A percentile compares a stretch with the other conserved stretches of the same genome.
Conservation (phyloP, 1,139 yeast species). For the Yamadazyma mexicana region DNA sequence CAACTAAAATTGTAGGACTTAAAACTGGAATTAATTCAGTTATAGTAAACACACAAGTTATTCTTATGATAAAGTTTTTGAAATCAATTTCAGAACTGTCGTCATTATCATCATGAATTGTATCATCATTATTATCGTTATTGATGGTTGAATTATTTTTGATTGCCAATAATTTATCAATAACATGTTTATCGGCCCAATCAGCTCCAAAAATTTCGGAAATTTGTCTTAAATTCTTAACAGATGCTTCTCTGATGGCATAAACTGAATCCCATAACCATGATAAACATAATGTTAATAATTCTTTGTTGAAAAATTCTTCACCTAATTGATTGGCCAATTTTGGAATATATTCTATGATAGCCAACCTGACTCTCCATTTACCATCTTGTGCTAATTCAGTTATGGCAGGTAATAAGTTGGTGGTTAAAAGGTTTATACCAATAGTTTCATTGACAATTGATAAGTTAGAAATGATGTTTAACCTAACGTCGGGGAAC, state of each 20-base stretch:
- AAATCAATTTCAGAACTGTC: conserved; percentile 38
- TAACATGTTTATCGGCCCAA: conserved; percentile 88
- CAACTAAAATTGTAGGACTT: conserved; percentile 55
- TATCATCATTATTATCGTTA: conserved; percentile 19
- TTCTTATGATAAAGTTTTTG: conserved; percentile 81
- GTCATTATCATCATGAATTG: conserved; percentile 21
- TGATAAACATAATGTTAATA: conserved; percentile 86
- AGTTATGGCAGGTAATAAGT: conserved; percentile 91
- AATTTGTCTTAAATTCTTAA: conserved; percentile 73
- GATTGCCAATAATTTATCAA: conserved; percentile 61
- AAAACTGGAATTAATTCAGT: conserved; percentile 75
- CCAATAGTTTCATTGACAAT: conserved; percentile 94
- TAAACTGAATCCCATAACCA: conserved; percentile 99
- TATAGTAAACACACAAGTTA: conserved; percentile 87
- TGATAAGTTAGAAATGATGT: conserved; percentile 88
- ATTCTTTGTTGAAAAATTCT: conserved; percentile 86
- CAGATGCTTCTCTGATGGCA: conserved; percentile 97
- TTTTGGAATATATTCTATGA: conserved; percentile 93
- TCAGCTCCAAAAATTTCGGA: conserved; percentile 86
- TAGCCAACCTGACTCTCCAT: conserved; percentile 97
- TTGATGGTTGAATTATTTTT: conserved; percentile 15
- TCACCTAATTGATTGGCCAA: conserved; percentile 96
- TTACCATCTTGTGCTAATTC: conserved; percentile 95
- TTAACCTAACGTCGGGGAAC: conserved; percentile 92
- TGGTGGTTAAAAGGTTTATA: conserved; percentile 80